Evolutionary conservation across 2,329 filamentous ascomycete genomes (phyloP).

Genomic region (Aspergillus fumigatus): DNA sequence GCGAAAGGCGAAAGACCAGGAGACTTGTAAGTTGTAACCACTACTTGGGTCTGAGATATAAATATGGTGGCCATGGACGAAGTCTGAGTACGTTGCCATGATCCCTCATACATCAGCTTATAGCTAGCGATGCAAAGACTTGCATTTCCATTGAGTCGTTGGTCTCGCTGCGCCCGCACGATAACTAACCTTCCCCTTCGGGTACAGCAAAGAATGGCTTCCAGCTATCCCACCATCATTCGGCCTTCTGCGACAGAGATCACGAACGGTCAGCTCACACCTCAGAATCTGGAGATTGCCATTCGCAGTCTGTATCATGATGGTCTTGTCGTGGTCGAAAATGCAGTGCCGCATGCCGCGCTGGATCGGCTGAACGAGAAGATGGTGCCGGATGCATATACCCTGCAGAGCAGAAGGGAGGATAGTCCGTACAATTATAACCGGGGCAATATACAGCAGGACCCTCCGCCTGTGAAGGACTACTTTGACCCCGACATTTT

Average conservation of each 20-base stretch:
- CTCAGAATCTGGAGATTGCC: constrained; percentile 53
- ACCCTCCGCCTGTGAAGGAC: constrained; percentile 48
- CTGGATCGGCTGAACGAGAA: constrained; percentile 54
- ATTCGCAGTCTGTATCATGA: constrained; percentile 50
- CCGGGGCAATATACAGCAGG: constrained; percentile 55
- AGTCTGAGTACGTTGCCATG: background rate
- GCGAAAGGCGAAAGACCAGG: background rate
- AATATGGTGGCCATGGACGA: background rate
- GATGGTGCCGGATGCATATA: constrained; percentile 56
- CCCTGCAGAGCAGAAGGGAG: constrained; percentile 49
- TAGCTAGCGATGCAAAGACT: background rate
- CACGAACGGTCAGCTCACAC: constrained; percentile 34
- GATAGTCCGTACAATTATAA: constrained; percentile 61
- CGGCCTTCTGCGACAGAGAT: constrained; percentile 42
- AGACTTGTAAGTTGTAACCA: background rate
- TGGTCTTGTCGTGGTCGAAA: constrained; percentile 54
- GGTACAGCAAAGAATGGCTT: background rate
- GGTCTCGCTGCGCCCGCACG: background rate
- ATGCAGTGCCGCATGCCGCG: constrained; percentile 48
- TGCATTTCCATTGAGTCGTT: background rate
- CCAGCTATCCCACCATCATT: constrained; percentile 29
- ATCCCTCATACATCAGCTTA: background rate
- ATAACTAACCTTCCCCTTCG: background rate
- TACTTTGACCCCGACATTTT: constrained; percentile 49
- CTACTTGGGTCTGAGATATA: background rate